Evolutionary conservation across 2,329 filamentous ascomycete genomes (phyloP).

Genomic region (Bimuria novae-zelandiae): DNA sequence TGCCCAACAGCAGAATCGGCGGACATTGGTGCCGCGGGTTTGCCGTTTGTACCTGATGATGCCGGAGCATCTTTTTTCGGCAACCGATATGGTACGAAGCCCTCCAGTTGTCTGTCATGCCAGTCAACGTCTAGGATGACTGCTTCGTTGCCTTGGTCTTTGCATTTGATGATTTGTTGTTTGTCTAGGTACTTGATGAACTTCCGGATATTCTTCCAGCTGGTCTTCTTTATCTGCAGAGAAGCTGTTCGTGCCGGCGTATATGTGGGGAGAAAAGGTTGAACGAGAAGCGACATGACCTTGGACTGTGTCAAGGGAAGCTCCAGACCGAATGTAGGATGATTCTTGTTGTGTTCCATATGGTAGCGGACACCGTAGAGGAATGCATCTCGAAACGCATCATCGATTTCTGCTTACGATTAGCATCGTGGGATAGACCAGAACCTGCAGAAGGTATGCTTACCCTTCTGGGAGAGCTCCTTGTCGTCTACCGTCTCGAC

Average conservation of each 20-base stretch:
- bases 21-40: constrained; percentile 46
- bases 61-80: constrained; percentile 58
- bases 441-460: no score
- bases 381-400: constrained; percentile 67
- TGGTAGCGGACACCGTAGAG: constrained; percentile 65
- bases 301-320: constrained; percentile 68
- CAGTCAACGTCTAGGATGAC: constrained; percentile 70
- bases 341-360: constrained; percentile 59
- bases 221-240: constrained; percentile 71
- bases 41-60: constrained; percentile 42
- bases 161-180: constrained; percentile 64
- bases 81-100: constrained; percentile 66
- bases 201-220: constrained; percentile 72
- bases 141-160: constrained; percentile 68
- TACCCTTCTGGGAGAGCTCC: constrained; percentile 63
- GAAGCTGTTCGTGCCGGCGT: constrained; percentile 60
- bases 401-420: constrained; percentile 62
- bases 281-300: constrained; percentile 66
- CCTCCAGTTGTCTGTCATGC: constrained; percentile 56
- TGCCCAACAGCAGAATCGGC: constrained; percentile 52
- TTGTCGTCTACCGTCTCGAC: constrained; percentile 50
- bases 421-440: no score
- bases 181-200: constrained; percentile 72
- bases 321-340: constrained; percentile 60
- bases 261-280: constrained; percentile 67